phyloP scores from a whole-genome alignment of 345 rosid species.

The Viola odorata region DNA sequence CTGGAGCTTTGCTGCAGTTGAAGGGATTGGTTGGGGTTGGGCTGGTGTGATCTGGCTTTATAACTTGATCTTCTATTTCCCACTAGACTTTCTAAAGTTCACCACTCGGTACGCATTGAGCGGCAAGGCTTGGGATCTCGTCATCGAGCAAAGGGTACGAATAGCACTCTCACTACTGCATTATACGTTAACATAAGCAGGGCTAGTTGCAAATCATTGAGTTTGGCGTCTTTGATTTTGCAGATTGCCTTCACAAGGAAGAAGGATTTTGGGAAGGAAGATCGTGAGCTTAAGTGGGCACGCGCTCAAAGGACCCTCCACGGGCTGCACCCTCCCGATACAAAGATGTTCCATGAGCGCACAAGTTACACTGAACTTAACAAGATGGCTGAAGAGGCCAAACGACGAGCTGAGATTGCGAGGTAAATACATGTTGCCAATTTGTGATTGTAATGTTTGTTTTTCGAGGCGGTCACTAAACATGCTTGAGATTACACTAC shows the following conservation, averaged over 20 bases:
- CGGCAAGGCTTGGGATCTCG: slow-evolving; percentile 99
- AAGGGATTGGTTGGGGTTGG: slow-evolving; percentile 61
- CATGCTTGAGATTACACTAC: too few species aligned
- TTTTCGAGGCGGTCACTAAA: too few species aligned
- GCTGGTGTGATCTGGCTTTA: slow-evolving; percentile 85
- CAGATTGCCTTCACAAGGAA: slow-evolving; percentile 97
- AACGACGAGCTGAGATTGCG: slow-evolving; percentile 94
- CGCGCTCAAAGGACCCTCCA: slow-evolving; percentile 96
- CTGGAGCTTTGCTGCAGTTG: slow-evolving; percentile 48
- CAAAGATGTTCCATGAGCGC: slow-evolving; percentile 47
- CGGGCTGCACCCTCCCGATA: slow-evolving; percentile 88
- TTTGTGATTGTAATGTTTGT: too few species aligned
- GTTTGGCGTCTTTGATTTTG: slow-evolving; percentile 3
- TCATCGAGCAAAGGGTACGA: slow-evolving; percentile 94
- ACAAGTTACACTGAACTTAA: slow-evolving; percentile 80
- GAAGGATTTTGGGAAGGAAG: slow-evolving; percentile 95
- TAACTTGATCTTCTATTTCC: slow-evolving; percentile 50
- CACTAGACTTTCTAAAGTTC: slow-evolving; percentile 91
- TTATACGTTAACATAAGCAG: too few species aligned
- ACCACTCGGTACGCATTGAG: slow-evolving; percentile 82
- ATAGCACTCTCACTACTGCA: neutral
- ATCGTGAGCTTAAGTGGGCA: slow-evolving; percentile 98
- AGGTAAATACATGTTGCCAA: slow-evolving; percentile 34
- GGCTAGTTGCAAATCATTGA: too few species aligned
- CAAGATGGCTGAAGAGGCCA: slow-evolving; percentile 96